Evolutionary conservation across 495 filamentous ascomycete species (phyloP).

Genomic region (Elasticomyces elasticus): DNA sequence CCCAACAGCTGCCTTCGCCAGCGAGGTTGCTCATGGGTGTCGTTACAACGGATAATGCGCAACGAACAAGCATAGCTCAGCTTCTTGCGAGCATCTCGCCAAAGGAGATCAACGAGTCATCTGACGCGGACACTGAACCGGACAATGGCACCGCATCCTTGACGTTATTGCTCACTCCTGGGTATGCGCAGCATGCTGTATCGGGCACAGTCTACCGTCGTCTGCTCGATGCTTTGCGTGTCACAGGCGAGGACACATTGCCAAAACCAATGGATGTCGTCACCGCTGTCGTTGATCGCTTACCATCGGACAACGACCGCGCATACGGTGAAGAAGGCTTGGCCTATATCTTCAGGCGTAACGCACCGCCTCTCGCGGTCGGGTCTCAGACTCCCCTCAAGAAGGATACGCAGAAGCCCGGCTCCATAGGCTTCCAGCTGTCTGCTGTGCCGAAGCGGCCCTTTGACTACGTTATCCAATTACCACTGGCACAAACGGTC

Average conservation of each 20-base stretch:
- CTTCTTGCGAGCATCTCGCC: neutral
- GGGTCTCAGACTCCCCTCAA: neutral
- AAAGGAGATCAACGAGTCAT: neutral
- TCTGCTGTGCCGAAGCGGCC: neutral
- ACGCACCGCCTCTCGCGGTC: neutral
- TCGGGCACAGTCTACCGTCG: neutral
- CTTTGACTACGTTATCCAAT: conserved; percentile 1
- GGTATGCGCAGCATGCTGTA: conserved; percentile 10
- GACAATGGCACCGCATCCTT: neutral
- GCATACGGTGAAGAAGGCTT: conserved; percentile 14
- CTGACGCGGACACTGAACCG: neutral
- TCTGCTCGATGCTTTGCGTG: neutral
- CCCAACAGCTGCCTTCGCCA: neutral
- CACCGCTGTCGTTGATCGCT: conserved; percentile 17
- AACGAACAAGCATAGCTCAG: conserved; percentile 1
- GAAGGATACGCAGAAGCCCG: neutral
- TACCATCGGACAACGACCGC: conserved; percentile 20
- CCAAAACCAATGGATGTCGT: conserved; percentile 4
- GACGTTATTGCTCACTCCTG: conserved; percentile 12
- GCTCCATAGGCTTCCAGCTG: conserved; percentile 1
- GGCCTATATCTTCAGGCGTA: conserved; percentile 7
- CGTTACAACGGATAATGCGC: conserved; percentile 1
- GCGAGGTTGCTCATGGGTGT: neutral
- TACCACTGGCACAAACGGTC: conserved; percentile 23
- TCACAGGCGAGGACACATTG: neutral